These are phyloP conservation scores for Calocera cornea DNA, from an alignment of 768 basidiomycete genomes.

Conservation along the genomic window DNA sequence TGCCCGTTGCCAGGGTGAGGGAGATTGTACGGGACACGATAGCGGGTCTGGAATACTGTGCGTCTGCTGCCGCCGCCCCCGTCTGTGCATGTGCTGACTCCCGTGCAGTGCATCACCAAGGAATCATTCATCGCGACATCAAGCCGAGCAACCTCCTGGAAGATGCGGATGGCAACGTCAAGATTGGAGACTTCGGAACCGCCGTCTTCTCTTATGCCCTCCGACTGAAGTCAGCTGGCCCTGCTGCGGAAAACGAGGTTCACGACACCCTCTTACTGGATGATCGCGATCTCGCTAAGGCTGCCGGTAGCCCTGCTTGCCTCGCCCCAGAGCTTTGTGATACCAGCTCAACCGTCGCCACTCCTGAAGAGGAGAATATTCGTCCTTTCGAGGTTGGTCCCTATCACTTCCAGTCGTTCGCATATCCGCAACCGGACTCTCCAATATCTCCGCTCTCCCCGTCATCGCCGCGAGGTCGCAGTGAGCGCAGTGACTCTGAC, in stretches of 20 bases:
- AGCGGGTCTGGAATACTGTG: slow-evolving; percentile 88
- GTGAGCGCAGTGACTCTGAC: neutral
- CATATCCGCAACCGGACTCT: slow-evolving; percentile 13
- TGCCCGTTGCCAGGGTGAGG: slow-evolving; percentile 70
- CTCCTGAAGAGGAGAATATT: slow-evolving; percentile 3
- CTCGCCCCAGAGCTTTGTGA: slow-evolving; percentile 89
- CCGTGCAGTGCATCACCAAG: slow-evolving; percentile 80
- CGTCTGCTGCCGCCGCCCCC: slow-evolving; percentile 26
- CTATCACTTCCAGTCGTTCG: slow-evolving; percentile 18
- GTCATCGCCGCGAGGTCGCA: slow-evolving; percentile 10
- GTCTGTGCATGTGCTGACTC: neutral
- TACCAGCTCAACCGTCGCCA: slow-evolving; percentile 28
- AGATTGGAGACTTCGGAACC: slow-evolving; percentile 97
- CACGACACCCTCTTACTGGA: slow-evolving; percentile 59
- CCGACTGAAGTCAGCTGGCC: slow-evolving; percentile 51
- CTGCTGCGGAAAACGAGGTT: slow-evolving; percentile 17
- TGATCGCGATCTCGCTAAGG: slow-evolving; percentile 75
- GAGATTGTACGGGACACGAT: slow-evolving; percentile 86
- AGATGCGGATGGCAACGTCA: slow-evolving; percentile 78
- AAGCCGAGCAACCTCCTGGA: slow-evolving; percentile 95
- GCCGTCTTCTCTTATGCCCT: slow-evolving; percentile 91
- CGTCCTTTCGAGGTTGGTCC: slow-evolving; percentile 16
- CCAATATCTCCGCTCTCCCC: too few species aligned
- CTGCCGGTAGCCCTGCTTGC: slow-evolving; percentile 91
- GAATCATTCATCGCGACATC: slow-evolving; percentile 98